Percentiles rank a stretch among this genome's conserved stretches.
phyloP scores from a whole-genome alignment of 2,329 filamentous ascomycete species.

The Paracoccidioides lutzii region DNA sequence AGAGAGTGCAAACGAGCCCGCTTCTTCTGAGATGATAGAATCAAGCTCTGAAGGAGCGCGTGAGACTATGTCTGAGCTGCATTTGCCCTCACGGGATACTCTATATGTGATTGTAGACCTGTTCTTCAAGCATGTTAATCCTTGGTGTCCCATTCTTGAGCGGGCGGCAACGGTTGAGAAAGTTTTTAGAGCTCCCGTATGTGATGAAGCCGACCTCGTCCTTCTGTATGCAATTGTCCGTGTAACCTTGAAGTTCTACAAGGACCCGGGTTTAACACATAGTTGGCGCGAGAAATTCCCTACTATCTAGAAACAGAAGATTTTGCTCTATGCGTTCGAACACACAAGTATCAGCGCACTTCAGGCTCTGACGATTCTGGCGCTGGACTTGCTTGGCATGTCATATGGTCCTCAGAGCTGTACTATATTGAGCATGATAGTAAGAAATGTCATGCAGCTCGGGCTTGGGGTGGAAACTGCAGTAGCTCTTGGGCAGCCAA shows the following conservation, averaged over 20 bases:
- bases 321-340: constrained; percentile 34
- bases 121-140: constrained; percentile 53
- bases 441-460: constrained; percentile 30
- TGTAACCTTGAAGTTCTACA: constrained; percentile 32
- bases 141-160: constrained; percentile 41
- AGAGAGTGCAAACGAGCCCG: background rate
- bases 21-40: background rate
- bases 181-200: constrained; percentile 33
- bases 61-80: constrained; percentile 21
- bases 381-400: constrained; percentile 31
- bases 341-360: constrained; percentile 30
- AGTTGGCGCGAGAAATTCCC: constrained; percentile 31
- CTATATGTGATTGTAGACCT: constrained; percentile 48
- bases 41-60: background rate
- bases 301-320: constrained; percentile 27
- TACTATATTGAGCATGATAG: constrained; percentile 30
- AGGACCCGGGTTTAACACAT: constrained; percentile 27
- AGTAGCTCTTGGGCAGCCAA: constrained; percentile 26
- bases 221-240: constrained; percentile 35
- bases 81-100: constrained; percentile 48
- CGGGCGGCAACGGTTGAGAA: constrained; percentile 31
- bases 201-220: constrained; percentile 29
- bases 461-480: constrained; percentile 30
- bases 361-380: constrained; percentile 31
- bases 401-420: constrained; percentile 34